phyloP scores from a whole-genome alignment of 2,329 filamentous ascomycete species.

The Rugonectria rugulosa region DNA sequence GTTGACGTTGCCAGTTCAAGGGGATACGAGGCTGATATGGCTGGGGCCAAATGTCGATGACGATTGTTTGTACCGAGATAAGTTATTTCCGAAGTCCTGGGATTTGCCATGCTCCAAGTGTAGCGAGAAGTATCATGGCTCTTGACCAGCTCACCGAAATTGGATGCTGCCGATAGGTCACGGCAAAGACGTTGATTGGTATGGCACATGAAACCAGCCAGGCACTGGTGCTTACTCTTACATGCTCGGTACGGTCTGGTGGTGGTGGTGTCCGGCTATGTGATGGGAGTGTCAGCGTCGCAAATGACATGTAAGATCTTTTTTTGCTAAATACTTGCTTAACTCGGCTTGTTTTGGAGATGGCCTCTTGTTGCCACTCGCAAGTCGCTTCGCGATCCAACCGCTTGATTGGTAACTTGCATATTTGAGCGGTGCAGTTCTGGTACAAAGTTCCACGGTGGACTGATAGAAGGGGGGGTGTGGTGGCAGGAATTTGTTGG shows the following conservation, averaged over 20 bases:
- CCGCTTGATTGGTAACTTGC: slow-evolving; percentile 25
- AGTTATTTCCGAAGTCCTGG: too few relatives aligned
- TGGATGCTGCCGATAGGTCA: neutral
- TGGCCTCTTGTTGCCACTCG: slow-evolving; percentile 19
- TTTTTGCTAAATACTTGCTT: slow-evolving; percentile 10
- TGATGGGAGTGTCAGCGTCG: neutral
- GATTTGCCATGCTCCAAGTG: too few relatives aligned
- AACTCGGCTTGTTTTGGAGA: slow-evolving; percentile 12
- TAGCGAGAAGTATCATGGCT: neutral
- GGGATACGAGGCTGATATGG: too few relatives aligned
- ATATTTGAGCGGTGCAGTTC: slow-evolving; percentile 22
- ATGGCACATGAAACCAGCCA: neutral
- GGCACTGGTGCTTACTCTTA: neutral
- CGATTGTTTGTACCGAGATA: too few relatives aligned
- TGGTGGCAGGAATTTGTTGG: slow-evolving; percentile 15
- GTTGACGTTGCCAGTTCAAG: slow-evolving; percentile 5
- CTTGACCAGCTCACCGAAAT: slow-evolving; percentile 1
- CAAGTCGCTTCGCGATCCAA: neutral
- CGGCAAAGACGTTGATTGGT: neutral
- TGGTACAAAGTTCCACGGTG: slow-evolving; percentile 14
- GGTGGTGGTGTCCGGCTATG: too few relatives aligned
- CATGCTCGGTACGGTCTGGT: neutral
- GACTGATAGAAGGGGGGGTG: slow-evolving; percentile 26
- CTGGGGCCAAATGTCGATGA: too few relatives aligned
- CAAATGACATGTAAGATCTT: slow-evolving; percentile 14